Evolutionary conservation across 371 early-diverging fungal species (phyloP), one percentile per base, ranked within the genome.

Genomic region (Syncephalastrum racemosum): DNA sequence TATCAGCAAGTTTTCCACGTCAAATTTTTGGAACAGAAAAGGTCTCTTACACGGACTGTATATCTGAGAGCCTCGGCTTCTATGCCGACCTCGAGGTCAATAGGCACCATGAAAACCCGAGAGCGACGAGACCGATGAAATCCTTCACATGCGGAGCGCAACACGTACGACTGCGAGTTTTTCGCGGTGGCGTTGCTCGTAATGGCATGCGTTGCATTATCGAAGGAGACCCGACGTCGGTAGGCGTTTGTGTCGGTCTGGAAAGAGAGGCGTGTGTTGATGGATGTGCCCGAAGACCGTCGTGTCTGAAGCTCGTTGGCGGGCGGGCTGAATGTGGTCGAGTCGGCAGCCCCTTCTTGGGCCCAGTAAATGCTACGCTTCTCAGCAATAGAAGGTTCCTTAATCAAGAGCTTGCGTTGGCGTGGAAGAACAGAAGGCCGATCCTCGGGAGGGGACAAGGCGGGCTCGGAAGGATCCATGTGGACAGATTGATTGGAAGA

Each of bases 211-310:
- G 62, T 50, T 12, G 58, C 51, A 54, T 59, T 66, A 49, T 70
- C 64, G 50, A 70, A 70, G 0, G 70, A 70, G 4, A 70, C 70
- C n/a, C 70, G 50, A 27, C 62, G 49, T 27, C 52, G 24, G 25
- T 61, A 61, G n/a, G 55, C 46, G 15, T 55, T 46, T 13, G 46
- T 22, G 2, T 51, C 46, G 27, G 48, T 51, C 14, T 50, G 50
- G 13, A 59, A 31, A 14, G 53, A 50, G 15, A 58, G 44, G 45
- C 50, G 44, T 15, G 39, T 15, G 4, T 10, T 31, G 36, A 31
- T 31, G 10, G 36, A 31, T 31, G 36, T 31, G 10, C 36, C 36
- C 6, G 36, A 31, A 10, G 36, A 31, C 10, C 36, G 36, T 31
- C 36, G 36, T 31, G 36, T 31, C 36, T 31, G 36, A 31, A 31